A percentile compares a stretch with the other conserved stretches of the same genome.
These are phyloP conservation scores for Anastatica hierochuntica DNA, from an alignment of 345 rosid species.

Conservation along the genomic window DNA sequence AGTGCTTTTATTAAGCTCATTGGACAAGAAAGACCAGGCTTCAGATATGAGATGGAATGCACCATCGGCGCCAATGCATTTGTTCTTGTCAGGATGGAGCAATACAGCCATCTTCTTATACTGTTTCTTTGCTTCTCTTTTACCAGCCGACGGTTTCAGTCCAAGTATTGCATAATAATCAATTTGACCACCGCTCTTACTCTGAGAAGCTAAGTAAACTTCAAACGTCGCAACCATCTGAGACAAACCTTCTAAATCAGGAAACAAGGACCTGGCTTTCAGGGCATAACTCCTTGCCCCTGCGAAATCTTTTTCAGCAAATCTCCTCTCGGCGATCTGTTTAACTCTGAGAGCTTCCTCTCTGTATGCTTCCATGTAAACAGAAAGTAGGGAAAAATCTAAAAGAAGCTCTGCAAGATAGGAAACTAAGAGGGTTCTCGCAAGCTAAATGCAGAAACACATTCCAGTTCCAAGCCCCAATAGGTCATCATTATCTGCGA, in stretches of 20 bases:
- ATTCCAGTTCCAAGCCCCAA: slow-evolving; percentile 15
- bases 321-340: slow-evolving; percentile 80
- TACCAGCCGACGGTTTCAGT: slow-evolving; percentile 81
- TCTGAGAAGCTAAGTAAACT: slow-evolving; percentile 77
- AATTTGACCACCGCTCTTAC: slow-evolving; percentile 47
- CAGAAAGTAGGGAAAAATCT: slow-evolving; percentile 18
- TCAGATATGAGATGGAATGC: slow-evolving; percentile 92
- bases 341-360: slow-evolving; percentile 81
- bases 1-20: slow-evolving; percentile 54
- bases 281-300: slow-evolving; percentile 74
- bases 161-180: slow-evolving; percentile 88
- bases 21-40: slow-evolving; percentile 80
- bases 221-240: slow-evolving; percentile 94
- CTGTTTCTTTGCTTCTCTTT: slow-evolving; percentile 79
- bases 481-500: slow-evolving; percentile 42
- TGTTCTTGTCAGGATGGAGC: slow-evolving; percentile 88
- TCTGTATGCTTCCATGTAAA: slow-evolving; percentile 56
- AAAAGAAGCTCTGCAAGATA: slow-evolving; percentile 21
- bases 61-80: slow-evolving; percentile 83
- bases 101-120: slow-evolving; percentile 82
- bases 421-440: slow-evolving; percentile 29
- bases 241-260: slow-evolving; percentile 78
- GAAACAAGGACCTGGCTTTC: slow-evolving; percentile 66
- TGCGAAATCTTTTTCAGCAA: slow-evolving; percentile 63
- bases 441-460: slow-evolving; percentile 19